These are phyloP conservation scores for Yarrowia porcina DNA, from an alignment of 805 yeast species.

Conservation along the genomic window DNA sequence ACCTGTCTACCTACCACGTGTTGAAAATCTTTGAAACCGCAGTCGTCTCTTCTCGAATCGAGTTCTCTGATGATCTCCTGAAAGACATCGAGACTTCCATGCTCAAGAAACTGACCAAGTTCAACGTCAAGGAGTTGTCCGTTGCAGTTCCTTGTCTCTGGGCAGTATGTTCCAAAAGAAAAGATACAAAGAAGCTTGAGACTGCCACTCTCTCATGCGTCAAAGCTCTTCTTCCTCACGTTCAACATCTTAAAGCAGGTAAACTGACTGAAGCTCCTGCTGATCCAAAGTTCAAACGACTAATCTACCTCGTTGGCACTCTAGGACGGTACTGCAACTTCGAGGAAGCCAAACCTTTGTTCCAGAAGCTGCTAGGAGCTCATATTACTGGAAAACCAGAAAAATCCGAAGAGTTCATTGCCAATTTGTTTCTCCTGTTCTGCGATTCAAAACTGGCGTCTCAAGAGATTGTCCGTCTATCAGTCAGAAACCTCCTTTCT, in stretches of 20 bases:
- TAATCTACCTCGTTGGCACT: slow-evolving; percentile 62
- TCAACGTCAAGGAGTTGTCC: slow-evolving; percentile 48
- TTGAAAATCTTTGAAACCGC: slow-evolving; percentile 48
- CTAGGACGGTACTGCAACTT: slow-evolving; percentile 71
- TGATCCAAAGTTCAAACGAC: slow-evolving; percentile 51
- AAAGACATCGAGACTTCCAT: slow-evolving; percentile 8
- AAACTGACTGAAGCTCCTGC: slow-evolving; percentile 25
- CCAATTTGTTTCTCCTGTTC: slow-evolving; percentile 32
- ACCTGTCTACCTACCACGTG: slow-evolving; percentile 48
- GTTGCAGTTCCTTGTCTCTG: slow-evolving; percentile 72
- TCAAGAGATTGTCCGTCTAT: slow-evolving; percentile 46
- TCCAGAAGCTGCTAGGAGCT: slow-evolving; percentile 28
- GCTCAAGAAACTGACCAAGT: slow-evolving; percentile 26
- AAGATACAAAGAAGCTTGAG: slow-evolving; percentile 49
- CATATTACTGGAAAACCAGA: neutral
- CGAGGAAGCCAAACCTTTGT: slow-evolving; percentile 45
- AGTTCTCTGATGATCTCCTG: slow-evolving; percentile 22
- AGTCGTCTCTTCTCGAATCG: slow-evolving; percentile 39
- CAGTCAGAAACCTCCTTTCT: slow-evolving; percentile 55
- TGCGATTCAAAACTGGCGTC: slow-evolving; percentile 47
- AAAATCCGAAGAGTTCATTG: neutral
- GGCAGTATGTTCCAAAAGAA: slow-evolving; percentile 49
- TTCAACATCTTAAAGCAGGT: slow-evolving; percentile 36
- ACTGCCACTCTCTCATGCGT: slow-evolving; percentile 66
- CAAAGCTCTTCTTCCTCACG: slow-evolving; percentile 48